A percentile compares a stretch with the other conserved stretches of the same genome.
Conservation (phyloP, 2,329 filamentous ascomycete species). For the Aureobasidium leucospermi region DNA sequence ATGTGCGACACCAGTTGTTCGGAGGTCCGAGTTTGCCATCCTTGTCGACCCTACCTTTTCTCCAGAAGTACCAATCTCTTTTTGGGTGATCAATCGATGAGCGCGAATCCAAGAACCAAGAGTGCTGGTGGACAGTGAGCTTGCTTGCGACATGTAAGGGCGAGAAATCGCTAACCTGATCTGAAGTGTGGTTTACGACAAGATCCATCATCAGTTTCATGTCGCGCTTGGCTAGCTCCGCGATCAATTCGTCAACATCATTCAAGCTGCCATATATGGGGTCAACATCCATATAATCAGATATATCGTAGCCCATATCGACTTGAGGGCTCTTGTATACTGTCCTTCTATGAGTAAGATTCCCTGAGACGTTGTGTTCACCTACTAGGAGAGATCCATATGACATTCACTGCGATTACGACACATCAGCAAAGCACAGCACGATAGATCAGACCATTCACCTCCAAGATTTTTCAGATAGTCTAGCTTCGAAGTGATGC, state of each 20-base stretch:
- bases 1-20: slow-evolving; percentile 59
- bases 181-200: no score
- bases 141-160: slow-evolving; percentile 62
- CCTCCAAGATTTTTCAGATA: slow-evolving; percentile 44
- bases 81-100: slow-evolving; percentile 41
- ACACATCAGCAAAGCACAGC: neutral
- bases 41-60: slow-evolving; percentile 32
- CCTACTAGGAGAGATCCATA: slow-evolving; percentile 59
- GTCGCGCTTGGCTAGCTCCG: no score
- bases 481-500: slow-evolving; percentile 54
- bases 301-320: no score
- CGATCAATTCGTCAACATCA: no score
- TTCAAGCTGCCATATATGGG: no score
- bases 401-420: slow-evolving; percentile 51
- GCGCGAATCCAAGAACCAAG: slow-evolving; percentile 52
- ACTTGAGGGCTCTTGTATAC: no score
- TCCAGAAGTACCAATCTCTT: slow-evolving; percentile 52
- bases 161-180: no score
- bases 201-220: no score
- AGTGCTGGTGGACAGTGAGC: slow-evolving; percentile 60
- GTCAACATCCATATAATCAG: no score
- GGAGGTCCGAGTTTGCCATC: slow-evolving; percentile 59
- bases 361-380: slow-evolving; percentile 55
- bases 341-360: slow-evolving; percentile 46
- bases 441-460: neutral